These are phyloP conservation scores for Candida andamanensis DNA, from an alignment of 805 yeast species.

Conservation along the genomic window DNA sequence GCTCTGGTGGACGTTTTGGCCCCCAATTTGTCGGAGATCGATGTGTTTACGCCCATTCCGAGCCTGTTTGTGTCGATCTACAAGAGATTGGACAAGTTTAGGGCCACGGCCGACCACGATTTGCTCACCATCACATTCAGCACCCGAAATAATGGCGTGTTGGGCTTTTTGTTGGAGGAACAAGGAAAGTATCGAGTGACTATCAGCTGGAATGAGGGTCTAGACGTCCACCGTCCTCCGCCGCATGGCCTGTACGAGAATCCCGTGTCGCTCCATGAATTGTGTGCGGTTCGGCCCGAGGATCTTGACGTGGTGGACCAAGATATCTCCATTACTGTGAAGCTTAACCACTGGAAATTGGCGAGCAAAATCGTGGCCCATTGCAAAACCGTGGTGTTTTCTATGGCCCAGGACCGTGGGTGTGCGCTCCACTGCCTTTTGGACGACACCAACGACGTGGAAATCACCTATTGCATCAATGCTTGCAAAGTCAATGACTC, in stretches of 20 bases:
- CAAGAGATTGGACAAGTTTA: conserved; percentile 63
- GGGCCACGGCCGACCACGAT: conserved; percentile 37
- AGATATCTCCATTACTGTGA: conserved; percentile 46
- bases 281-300: conserved; percentile 1
- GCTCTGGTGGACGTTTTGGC: conserved; percentile 53
- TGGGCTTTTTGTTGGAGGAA: conserved; percentile 50
- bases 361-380: conserved; percentile 57
- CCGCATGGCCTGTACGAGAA: too few species aligned
- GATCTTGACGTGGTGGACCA: conserved; percentile 11
- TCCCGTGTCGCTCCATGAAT: neutral
- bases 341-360: conserved; percentile 62
- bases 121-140: conserved; percentile 47
- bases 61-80: conserved; percentile 48
- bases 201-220: conserved; percentile 53
- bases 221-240: conserved; percentile 39
- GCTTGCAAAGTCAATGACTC: conserved; percentile 11
- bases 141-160: conserved; percentile 38
- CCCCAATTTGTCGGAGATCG: conserved; percentile 55
- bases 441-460: conserved; percentile 60
- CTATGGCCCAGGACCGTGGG: conserved; percentile 52
- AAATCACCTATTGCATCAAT: conserved; percentile 56
- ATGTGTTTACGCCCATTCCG: conserved; percentile 50
- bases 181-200: conserved; percentile 50
- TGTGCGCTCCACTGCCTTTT: conserved; percentile 63
- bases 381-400: conserved; percentile 56